phyloP scores from a whole-genome alignment of 1,284 basidiomycete genomes.

The Cryptococcus sp. region DNA sequence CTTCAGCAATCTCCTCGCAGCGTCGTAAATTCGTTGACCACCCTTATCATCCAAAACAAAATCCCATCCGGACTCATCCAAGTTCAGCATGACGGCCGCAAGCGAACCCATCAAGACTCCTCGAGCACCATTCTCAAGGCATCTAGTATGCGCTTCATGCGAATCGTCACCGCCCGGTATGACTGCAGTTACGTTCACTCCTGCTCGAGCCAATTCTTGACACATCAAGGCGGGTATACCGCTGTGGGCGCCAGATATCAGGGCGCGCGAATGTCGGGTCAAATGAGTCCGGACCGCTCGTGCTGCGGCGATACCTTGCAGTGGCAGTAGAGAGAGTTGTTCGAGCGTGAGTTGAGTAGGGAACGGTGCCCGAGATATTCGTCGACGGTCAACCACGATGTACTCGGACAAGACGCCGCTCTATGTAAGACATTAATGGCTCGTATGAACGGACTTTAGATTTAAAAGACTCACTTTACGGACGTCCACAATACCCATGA shows the following conservation, averaged over 20 bases:
- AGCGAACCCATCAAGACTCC: conserved; percentile 47
- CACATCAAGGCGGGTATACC: conserved; percentile 72
- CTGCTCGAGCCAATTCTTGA: conserved; percentile 63
- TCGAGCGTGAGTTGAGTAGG: conserved; percentile 60
- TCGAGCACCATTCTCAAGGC: conserved; percentile 45
- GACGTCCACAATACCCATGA: conserved; percentile 72
- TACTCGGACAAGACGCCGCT: conserved; percentile 81
- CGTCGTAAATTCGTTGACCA: conserved; percentile 72
- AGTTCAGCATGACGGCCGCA: conserved; percentile 39
- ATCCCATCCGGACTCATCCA: conserved; percentile 60
- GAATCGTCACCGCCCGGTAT: conserved; percentile 41
- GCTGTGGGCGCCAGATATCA: conserved; percentile 73
- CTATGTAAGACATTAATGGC: conserved; percentile 38
- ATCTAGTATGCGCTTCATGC: conserved; percentile 30
- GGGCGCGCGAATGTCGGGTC: conserved; percentile 55
- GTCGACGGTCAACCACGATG: conserved; percentile 72
- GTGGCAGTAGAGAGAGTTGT: conserved; percentile 74
- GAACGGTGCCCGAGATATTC: conserved; percentile 67
- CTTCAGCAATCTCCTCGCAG: conserved; percentile 63
- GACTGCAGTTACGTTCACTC: conserved; percentile 47
- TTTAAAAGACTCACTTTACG: conserved; percentile 63
- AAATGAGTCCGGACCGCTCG: conserved; percentile 66
- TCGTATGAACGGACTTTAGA: not conserved
- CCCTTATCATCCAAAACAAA: conserved; percentile 78
- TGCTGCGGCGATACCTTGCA: conserved; percentile 72